Conservation (phyloP, 306 rosid genomes). For the Vigna unguiculata region DNA sequence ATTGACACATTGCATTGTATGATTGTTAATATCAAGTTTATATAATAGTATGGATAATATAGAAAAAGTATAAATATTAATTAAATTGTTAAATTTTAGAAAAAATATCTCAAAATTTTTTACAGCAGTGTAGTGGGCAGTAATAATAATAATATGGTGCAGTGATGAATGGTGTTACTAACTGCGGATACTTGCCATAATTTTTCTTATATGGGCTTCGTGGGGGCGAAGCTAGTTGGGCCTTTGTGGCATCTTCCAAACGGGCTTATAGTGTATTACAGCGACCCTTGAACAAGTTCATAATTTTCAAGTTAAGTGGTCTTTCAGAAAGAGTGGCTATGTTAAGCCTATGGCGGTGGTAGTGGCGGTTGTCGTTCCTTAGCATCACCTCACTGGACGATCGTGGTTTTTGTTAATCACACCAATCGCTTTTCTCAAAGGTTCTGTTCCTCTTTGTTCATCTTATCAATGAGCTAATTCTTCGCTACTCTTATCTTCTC, state of each 20-base stretch:
- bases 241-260: background rate
- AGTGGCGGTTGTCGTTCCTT: conserved; percentile 7
- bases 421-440: background rate
- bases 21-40: too few species aligned
- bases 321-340: background rate
- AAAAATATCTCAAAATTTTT: too few species aligned
- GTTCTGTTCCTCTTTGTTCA: background rate
- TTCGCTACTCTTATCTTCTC: background rate
- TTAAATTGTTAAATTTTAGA: too few species aligned
- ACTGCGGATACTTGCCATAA: too few species aligned
- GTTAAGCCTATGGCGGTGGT: conserved; percentile 32
- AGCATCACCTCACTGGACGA: background rate
- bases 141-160: too few species aligned
- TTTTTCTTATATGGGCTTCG: too few species aligned
- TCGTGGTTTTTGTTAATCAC: background rate
- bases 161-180: too few species aligned
- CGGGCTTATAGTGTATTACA: too few species aligned
- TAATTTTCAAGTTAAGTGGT: background rate
- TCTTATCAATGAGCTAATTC: background rate
- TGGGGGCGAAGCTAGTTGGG: background rate
- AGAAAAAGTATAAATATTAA: too few species aligned
- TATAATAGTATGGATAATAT: too few species aligned
- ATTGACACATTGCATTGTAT: too few species aligned
- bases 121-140: too few species aligned
- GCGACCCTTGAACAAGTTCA: background rate